Evolutionary conservation across 768 basidiomycete genomes (phyloP).

Genomic region (Tylopilus sp.): DNA sequence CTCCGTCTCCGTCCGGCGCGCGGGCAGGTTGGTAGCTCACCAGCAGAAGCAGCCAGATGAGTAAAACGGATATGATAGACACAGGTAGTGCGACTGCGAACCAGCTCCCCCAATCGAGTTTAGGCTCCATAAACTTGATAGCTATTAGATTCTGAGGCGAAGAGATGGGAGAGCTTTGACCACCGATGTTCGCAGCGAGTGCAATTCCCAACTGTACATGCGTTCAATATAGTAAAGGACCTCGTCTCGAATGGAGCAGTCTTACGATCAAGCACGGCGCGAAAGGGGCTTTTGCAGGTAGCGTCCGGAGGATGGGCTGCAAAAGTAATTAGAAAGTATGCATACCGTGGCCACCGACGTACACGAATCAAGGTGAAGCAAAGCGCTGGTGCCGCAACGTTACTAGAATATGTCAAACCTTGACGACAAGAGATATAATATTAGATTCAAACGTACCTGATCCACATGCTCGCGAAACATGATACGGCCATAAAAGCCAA

Average conservation of each 20-base stretch:
- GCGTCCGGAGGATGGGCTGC: conserved; percentile 89
- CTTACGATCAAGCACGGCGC: conserved; percentile 89
- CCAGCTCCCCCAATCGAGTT: conserved; percentile 88
- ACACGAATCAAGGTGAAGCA: conserved; percentile 96
- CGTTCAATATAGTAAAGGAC: neutral
- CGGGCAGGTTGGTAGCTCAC: conserved; percentile 74
- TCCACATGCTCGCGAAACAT: conserved; percentile 99
- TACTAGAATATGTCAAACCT: conserved; percentile 43
- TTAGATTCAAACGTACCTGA: conserved; percentile 58
- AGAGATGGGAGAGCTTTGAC: conserved; percentile 95
- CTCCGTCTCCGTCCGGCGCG: conserved; percentile 68
- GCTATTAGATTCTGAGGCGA: conserved; percentile 98
- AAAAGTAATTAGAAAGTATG: conserved; percentile 2
- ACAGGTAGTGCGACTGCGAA: conserved; percentile 94
- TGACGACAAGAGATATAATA: neutral
- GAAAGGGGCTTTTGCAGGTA: conserved; percentile 84
- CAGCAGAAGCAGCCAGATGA: conserved; percentile 90
- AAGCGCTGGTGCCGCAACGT: conserved; percentile 95
- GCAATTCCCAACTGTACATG: conserved; percentile 82
- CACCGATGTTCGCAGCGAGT: conserved; percentile 96
- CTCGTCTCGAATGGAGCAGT: neutral
- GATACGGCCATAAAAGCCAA: conserved; percentile 95
- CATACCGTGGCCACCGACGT: conserved; percentile 23
- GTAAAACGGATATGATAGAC: conserved; percentile 75
- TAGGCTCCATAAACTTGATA: conserved; percentile 78